Evolutionary conservation across 73 alveolate species (phyloP).

Genomic region (Tetrahymena malaccensis): DNA sequence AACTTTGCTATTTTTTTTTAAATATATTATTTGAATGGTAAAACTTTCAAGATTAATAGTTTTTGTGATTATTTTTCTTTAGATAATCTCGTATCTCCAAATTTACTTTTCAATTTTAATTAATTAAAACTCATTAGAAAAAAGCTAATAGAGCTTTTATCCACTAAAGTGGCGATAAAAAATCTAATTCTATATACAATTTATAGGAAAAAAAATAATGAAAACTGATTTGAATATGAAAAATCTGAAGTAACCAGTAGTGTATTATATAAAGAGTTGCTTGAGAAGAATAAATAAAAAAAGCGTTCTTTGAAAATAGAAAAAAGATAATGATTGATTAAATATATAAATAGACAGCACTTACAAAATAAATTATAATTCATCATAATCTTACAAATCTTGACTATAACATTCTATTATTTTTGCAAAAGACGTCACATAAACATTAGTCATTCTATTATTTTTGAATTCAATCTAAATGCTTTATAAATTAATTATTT

Average conservation of each 20-base stretch:
- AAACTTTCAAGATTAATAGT: no score
- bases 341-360: no score
- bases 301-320: background rate
- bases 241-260: background rate
- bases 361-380: no score
- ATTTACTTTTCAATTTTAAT: no score
- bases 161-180: background rate
- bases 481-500: background rate
- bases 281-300: no score
- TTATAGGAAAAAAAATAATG: no score
- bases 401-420: background rate
- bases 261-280: background rate
- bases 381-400: background rate
- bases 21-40: no score
- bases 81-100: background rate
- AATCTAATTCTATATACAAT: no score
- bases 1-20: no score
- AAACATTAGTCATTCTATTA: background rate
- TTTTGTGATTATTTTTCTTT: background rate
- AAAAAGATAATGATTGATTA: no score
- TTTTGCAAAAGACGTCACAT: background rate
- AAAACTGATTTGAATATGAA: background rate
- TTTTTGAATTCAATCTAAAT: background rate
- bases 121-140: background rate
- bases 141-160: background rate